Base-by-base conservation (phyloP, 768 basidiomycete genomes). In the Phylloporus rhodoxanthus region DNA sequence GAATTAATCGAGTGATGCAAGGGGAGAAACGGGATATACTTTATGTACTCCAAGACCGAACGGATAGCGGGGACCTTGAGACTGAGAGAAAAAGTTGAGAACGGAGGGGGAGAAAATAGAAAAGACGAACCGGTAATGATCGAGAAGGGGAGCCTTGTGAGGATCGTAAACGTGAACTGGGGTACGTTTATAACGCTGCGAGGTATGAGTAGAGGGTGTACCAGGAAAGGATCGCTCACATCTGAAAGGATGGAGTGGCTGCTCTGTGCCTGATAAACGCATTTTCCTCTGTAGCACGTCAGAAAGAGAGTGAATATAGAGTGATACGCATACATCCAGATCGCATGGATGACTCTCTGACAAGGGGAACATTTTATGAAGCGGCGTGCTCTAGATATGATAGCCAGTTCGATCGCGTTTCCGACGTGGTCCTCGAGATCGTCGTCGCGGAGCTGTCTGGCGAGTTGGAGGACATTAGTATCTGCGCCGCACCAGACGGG, bases 161-260 rank as follows among this genome's bases (percentile, higher is more conserved):
- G 93, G 93, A 63, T 97, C 91, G 65, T 97, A 96, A 58, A 95
- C 87, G 65, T 93, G 90, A 29, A 96, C 79, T 10, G 94, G 91
- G 21, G 80, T 89, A 42, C 85, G 79, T 72, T 96, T 96, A 68
- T 97, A 97, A 23, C 89, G 93, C 92, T 94, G 54, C 17, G 38
- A n/a, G 48, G 8, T 45, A 32, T 47, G 23, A 37, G 42, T 9
- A 15, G 30, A 40, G 23, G 15, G 41, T 17, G 33, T 15, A 21
- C 17, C 34, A 20, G 36, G 10, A 10, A 26, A 17, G 29, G 21
- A 41, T n/a, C 30, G 4, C 79, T 51, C 63, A 90, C 92, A 66
- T 96, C 93, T 17, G 91, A 87, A 28, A 97, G 81, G 53, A 97
- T 86, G 2, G 89, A 84, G 63, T 92, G 90, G 48, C 78, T 86